Evolutionary conservation across 2,329 filamentous ascomycete species (phyloP), one percentile per base, ranked within the genome.

Genomic region (Beauveria varroae): DNA sequence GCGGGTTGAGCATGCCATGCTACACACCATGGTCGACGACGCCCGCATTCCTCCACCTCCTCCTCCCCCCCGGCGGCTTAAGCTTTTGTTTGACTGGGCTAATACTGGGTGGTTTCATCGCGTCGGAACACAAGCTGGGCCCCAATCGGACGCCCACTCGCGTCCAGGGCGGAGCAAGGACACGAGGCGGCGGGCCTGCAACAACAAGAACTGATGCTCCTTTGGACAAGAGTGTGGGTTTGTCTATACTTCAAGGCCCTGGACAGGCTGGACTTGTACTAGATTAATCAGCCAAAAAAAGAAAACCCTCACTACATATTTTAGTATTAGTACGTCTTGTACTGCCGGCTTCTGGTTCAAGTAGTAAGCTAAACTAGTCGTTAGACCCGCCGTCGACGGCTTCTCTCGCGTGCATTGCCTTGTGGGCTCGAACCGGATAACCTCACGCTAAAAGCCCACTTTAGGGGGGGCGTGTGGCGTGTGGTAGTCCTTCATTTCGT

Each of bases 361-460:
- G 28, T 28, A 57, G 43, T n/a, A 41, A 58, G 56, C 46, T 43
- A 43, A 34, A 20, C 55, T 40, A 57, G 41, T 20, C 20, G 49
- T 37, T 43, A 20, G 47, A 54, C 57, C 57, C 49, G 40, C 57
- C 41, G 58, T 60, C 51, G 58, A 60, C 54, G 41, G 60, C 54
- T 52, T 62, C 53, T 56, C 46, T 62, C 60, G 60, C 54, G 60
- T 62, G 60, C 60, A 52, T 53, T 57, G 60, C 54, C 60, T 62
- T 62, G 60, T 57, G 60, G 60, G 60, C 60, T 52, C 53, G 54
- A 54, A 60, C 58, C 57, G 58, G 50, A 61, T 60, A 61, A 56
- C 59, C 59, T 56, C 46, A 56, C 43, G 28, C 46, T 51, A 50
- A 20, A 22, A 61, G 26, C 26, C 44, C 34, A 44, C 59, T 50